Evolutionary conservation across 2,329 filamentous ascomycete genomes (phyloP), one percentile per base, ranked within the genome.

Genomic region (Xylaria digitata): DNA sequence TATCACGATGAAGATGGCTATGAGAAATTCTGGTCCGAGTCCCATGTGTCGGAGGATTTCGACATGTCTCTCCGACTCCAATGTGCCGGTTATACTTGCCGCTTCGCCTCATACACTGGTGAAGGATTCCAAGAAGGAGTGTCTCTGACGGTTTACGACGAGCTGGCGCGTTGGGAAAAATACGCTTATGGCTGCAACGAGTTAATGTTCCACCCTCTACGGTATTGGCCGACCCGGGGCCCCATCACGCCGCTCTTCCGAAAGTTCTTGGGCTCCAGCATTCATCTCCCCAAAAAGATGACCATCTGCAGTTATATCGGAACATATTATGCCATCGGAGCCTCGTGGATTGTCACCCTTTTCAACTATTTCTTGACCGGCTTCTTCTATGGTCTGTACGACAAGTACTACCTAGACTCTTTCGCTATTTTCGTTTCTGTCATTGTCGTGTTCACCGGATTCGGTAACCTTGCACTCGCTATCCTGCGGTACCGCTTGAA

Each of bases 111-210:
- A 21, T 94, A 91, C 85, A 89, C 89, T 6, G 89, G 89, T 43
- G 88, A 90, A n/a, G 91, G 89, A 55, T 94, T 93, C 83, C 90
- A 93, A 77, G 92, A 95, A 77, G 92, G 92, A 70, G 92, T 95
- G 61, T 94, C 92, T 1, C 82, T 95, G 63, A 95, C 92, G 0
- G 91, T 95, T 9, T 94, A 95, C 76, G 92, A 95, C 78, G 92
- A 95, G 78, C 84, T 95, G 66, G 90, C 91, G 1, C 90, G 92
- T 64, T 95, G 92, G 92, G 92, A 95, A 76, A 95, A 95, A 80
- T 94, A 94, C 76, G 92, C 92, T 2, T 94, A 93, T 74, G 92
- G 92, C 43, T 94, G 92, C 80, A 92, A 92, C 77, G 92, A 94
- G 81, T 83, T 95, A 64, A 84, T 95, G 64, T 95, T 96, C 82